Base-by-base conservation (phyloP, 257 asterid genomes). In the Solanum lignicaule region DNA sequence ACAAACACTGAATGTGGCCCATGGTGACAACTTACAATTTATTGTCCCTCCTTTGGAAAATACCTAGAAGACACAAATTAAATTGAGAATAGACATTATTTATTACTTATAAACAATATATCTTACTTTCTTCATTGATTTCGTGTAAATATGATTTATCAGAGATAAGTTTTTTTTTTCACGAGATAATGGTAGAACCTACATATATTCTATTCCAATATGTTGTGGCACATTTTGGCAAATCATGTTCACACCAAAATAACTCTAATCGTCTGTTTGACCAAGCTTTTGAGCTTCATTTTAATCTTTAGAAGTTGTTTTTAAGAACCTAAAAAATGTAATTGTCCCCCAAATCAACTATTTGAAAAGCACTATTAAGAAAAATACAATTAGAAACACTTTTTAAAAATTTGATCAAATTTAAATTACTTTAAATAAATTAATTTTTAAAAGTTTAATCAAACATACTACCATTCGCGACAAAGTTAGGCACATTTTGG, bases 151-250 rank as follows among this genome's bases (percentile, higher is more conserved):
- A 29, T 29, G 11, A 29, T 15, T 38, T 5, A 73, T 7, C 3
- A 13, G 4, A 35, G 5, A 73, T 9, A 20, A 10, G 5, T 1
- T 4, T 73, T 73, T 16, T 35, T 35, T 15, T 48, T 48, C 3
- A 48, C 0, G 21, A 15, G 3, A 15, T 15, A 48, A 2, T 15
- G 21, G 5, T 15, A 48, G 16, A 15, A 0, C 0, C 3, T 48
- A 0, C 9, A 1, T 16, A 16, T 48, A 48, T 48, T 48, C 0
- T 15, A 48, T 15, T 48, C 0, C 18, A 2, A 6, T 48, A 48
- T 48, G 20, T 48, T 14, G 4, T 10, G 20, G 52, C 43, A 32
- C 2, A 1, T 58, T 20, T 58, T 72, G 41, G 23, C n/a, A 25
- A 25, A 43, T 21, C 48, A 35, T 35, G 82, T 21, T 35, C 31